Percentiles rank a stretch among this genome's conserved stretches.
phyloP scores from a whole-genome alignment of 1,284 basidiomycete genomes.

The Moesziomyces sp. region DNA sequence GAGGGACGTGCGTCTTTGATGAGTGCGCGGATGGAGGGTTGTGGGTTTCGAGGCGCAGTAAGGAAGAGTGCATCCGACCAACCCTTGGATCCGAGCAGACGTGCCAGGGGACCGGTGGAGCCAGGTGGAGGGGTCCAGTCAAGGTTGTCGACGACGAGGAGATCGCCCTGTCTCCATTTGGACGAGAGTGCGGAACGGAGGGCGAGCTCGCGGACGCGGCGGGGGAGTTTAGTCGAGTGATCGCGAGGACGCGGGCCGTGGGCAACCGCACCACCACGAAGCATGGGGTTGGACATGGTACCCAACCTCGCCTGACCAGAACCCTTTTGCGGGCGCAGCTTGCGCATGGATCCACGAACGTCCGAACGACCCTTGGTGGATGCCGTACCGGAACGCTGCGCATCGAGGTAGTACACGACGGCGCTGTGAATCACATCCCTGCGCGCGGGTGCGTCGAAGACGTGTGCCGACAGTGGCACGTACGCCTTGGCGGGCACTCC shows the following conservation, averaged over 20 bases:
- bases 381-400: conserved; percentile 87
- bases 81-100: conserved; percentile 53
- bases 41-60: conserved; percentile 60
- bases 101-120: conserved; percentile 55
- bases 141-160: conserved; percentile 79
- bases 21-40: conserved; percentile 29
- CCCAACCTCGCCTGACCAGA: conserved; percentile 89
- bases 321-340: conserved; percentile 92
- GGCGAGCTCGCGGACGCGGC: conserved; percentile 92
- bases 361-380: conserved; percentile 90
- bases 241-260: conserved; percentile 90
- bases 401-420: conserved; percentile 87
- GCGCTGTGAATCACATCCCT: conserved; percentile 93
- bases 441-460: conserved; percentile 85
- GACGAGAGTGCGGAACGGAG: conserved; percentile 86
- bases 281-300: conserved; percentile 86
- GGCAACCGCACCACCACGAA: conserved; percentile 89
- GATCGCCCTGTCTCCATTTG: conserved; percentile 78
- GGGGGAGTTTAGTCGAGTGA: conserved; percentile 86
- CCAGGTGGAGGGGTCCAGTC: conserved; percentile 60
- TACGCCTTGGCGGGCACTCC: conserved; percentile 12
- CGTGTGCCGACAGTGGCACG: conserved; percentile 80
- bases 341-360: conserved; percentile 85
- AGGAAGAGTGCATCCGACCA: conserved; percentile 65
- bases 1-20: conserved; percentile 47